Conservation (phyloP, 2,329 filamentous ascomycete genomes). For the Monosporascus ibericus region DNA sequence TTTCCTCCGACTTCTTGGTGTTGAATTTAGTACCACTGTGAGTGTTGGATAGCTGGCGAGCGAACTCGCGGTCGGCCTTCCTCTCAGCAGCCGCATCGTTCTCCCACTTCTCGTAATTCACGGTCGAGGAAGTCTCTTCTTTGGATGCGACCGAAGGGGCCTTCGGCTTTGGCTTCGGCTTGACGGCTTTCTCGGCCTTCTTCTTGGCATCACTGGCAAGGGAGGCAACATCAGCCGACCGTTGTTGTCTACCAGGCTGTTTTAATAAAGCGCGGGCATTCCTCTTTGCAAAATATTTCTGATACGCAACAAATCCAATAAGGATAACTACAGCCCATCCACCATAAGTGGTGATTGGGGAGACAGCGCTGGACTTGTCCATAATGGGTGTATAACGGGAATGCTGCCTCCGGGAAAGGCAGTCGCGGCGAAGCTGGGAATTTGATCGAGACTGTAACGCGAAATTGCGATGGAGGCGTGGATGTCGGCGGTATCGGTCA, state of each 20-base stretch:
- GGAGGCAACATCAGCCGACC: constrained; percentile 16
- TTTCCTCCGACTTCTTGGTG: constrained; percentile 50
- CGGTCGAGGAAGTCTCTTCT: constrained; percentile 24
- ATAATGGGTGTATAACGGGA: constrained; percentile 12
- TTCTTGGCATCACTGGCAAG: constrained; percentile 26
- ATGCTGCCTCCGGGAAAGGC: background rate
- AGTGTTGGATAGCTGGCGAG: constrained; percentile 62
- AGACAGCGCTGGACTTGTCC: constrained; percentile 20
- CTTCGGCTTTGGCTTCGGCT: constrained; percentile 31
- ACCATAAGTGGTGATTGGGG: constrained; percentile 27
- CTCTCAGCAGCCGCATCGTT: constrained; percentile 59
- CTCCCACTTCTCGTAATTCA: constrained; percentile 31
- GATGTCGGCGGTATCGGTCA: too few relatives aligned
- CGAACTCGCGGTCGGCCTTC: constrained; percentile 57
- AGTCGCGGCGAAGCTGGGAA: background rate
- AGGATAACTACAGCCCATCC: constrained; percentile 29
- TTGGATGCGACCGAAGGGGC: constrained; percentile 22
- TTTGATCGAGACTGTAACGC: too few relatives aligned
- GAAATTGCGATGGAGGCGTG: too few relatives aligned
- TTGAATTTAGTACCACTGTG: constrained; percentile 62
- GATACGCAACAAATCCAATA: constrained; percentile 21
- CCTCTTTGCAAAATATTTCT: constrained; percentile 10
- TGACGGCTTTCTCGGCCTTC: constrained; percentile 32
- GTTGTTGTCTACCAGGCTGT: constrained; percentile 15
- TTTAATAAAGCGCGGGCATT: constrained; percentile 13